Base-by-base conservation (phyloP, 345 rosid species). In the Salix viminalis region DNA sequence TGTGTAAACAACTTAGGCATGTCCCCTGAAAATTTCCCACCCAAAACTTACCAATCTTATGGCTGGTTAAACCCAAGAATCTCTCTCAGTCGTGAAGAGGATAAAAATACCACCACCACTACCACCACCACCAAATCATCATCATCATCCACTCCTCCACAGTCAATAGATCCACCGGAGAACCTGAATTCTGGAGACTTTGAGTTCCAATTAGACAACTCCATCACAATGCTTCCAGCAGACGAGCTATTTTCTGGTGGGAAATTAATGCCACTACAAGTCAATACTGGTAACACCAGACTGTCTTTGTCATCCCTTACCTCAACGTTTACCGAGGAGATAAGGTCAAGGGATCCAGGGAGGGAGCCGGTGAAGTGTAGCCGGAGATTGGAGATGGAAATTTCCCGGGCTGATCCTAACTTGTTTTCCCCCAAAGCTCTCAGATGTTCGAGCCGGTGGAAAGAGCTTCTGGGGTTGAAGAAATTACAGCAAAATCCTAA, bases 201-300 rank as follows among this genome's bases (percentile, higher is more conserved):
- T 73, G 99, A 96, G 91, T 96, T 96, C 86, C 86, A 93, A 19
- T 90, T 91, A 28, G 91, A 90, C 54, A 90, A 93, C 84, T 92
- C 98, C 18, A 92, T 90, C 36, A 75, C 90, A 30, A 92, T 96
- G 98, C 85, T 96, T 5, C 87, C 98, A 6, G 99, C 99, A 14
- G 99, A 96, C 74, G 89, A 96, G 87, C 93, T 95, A 72, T 95
- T 95, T 79, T 89, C 90, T 72, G 88, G 90, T 72, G 99, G 99
- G 10, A 93, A 91, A 78, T 89, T 95, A 26, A 84, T 95, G 71
- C 98, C 99, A 5, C 84, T 93, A 9, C 94, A 91, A 67, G 79
- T 91, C 50, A 72, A 84, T 13, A 56, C 72, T 1, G 60, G 52
- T 24, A 67, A 77, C 4, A 15, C 74, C 12, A 80, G 69, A 52